Evolutionary conservation across 2,329 filamentous ascomycete species (phyloP).

Genomic region (Microsporum audouinii): DNA sequence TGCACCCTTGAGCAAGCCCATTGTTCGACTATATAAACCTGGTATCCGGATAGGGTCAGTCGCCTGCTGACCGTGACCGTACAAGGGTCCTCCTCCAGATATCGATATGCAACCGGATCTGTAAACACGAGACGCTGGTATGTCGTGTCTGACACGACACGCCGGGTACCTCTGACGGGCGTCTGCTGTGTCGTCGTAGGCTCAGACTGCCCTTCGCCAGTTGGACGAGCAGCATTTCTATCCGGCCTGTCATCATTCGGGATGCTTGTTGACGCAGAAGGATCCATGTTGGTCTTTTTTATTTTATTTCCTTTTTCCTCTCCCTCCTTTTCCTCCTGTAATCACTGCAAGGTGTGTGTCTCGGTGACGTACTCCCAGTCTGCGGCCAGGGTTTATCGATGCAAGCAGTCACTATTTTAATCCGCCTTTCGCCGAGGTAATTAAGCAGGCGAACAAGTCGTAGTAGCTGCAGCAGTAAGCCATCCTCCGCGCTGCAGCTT

Average conservation of each 20-base stretch:
- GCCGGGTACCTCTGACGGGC: neutral
- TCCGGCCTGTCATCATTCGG: neutral
- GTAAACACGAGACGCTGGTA: slow-evolving; percentile 50
- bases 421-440: neutral
- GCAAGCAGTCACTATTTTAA: neutral
- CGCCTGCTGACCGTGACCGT: slow-evolving; percentile 65
- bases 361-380: neutral
- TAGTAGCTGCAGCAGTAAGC: neutral
- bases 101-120: slow-evolving; percentile 56
- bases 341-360: neutral
- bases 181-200: neutral
- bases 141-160: neutral
- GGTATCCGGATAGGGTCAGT: slow-evolving; percentile 65
- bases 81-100: slow-evolving; percentile 72
- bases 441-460: neutral
- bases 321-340: neutral
- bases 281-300: neutral
- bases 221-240: neutral
- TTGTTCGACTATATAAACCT: slow-evolving; percentile 90
- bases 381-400: neutral
- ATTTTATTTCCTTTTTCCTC: neutral
- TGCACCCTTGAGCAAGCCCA: slow-evolving; percentile 90
- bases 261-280: neutral
- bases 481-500: neutral
- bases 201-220: neutral